Base-by-base conservation (phyloP, 495 filamentous ascomycete species). In the Penicillium fimorum region DNA sequence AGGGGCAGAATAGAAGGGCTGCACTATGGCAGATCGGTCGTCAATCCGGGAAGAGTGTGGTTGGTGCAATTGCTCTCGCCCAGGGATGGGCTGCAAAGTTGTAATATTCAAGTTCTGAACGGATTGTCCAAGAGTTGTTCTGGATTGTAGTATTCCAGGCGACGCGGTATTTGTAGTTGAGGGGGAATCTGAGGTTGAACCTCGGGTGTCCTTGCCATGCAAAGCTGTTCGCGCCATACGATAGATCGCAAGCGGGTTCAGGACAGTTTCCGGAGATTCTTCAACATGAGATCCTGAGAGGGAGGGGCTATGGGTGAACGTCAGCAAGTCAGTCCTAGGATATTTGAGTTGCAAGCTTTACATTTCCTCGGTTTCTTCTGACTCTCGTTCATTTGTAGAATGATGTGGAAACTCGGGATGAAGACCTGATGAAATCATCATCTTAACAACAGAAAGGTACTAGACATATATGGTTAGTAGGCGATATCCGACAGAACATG, bases 201-300 rank as follows among this genome's bases (percentile, higher is more conserved):
- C 30, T 55, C 25, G 50, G 11, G 20, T 24, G 13, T 49, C 47
- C 30, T 58, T 59, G 17, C 50, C 56, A 32, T 65, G 63, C 15
- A 65, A 38, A n/a, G 59, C 54, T n/a, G 57, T 59, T 42, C 60
- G 55, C 12, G 63, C 60, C 63, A 66, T 66, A 17, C 59, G 59
- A 40, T 63, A 60, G 8, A 66, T 66, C 5, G 63, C 63, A 10
- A 66, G 60, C 18, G 60, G 63, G 25, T 60, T 66, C 15, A 66
- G 41, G 0, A 66, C 43, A 13, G 55, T 54, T 35, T 63, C 57
- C 20, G 63, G 63, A 7, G 59, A 59, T 45, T 57, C 56, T 46
- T 65, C 56, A 29, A 62, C 43, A 12, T 56, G 53, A 0, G 57
- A 56, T 10, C 18, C 46, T 29, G 57, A 42, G 18, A 4, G 25